A percentile compares a stretch with the other conserved stretches of the same genome.
phyloP scores from a whole-genome alignment of 192 early-diverging fungal genomes.

The Backusella tuberculispora region DNA sequence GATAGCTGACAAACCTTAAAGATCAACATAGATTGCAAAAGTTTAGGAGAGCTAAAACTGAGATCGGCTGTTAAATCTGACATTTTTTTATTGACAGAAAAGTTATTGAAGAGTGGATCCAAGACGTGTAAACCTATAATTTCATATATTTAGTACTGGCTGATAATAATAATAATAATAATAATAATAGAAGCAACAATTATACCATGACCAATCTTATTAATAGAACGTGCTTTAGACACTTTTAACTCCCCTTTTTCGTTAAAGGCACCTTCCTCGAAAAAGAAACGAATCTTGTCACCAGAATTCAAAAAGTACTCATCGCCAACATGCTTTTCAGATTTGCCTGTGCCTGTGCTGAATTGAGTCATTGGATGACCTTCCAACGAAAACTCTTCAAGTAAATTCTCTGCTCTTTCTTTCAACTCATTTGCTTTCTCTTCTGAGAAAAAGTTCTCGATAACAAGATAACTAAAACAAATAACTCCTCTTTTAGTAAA shows the following conservation, averaged over 20 bases:
- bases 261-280: conserved; percentile 85
- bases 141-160: neutral
- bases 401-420: conserved; percentile 53
- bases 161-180: neutral
- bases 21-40: conserved; percentile 93
- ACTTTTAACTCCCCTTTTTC: conserved; percentile 63
- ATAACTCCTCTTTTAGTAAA: neutral
- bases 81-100: conserved; percentile 61
- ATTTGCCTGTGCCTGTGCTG: conserved; percentile 61
- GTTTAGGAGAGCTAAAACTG: conserved; percentile 70
- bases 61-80: conserved; percentile 59
- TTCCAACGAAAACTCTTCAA: conserved; percentile 65
- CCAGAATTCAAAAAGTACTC: conserved; percentile 88
- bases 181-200: neutral
- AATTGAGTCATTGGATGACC: conserved; percentile 82
- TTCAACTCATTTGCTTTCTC: conserved; percentile 52
- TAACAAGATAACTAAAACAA: conserved; percentile 58
- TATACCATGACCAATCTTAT: conserved; percentile 90
- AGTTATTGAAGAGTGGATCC: conserved; percentile 73
- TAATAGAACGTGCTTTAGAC: conserved; percentile 69
- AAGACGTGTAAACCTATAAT: conserved; percentile 71
- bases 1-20: conserved; percentile 58
- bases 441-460: conserved; percentile 66
- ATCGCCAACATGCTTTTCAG: conserved; percentile 74
- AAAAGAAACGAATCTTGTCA: conserved; percentile 86